Conservation (phyloP, 352 stramenopile species). For the Aphanomyces euteiches region DNA sequence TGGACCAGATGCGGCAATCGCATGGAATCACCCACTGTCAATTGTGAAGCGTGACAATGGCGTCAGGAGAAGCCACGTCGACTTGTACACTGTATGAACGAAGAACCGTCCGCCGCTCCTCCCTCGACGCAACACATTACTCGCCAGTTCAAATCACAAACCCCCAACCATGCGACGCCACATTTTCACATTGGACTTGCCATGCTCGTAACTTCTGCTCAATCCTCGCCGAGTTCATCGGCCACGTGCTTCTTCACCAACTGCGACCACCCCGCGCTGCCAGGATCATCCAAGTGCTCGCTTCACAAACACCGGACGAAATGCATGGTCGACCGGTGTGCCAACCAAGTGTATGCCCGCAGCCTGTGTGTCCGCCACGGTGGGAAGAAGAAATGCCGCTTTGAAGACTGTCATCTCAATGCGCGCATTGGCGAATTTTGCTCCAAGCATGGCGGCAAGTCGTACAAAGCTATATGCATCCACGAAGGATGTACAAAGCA, state of each 20-base stretch:
- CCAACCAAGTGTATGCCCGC: constrained; percentile 30
- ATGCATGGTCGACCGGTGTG: constrained; percentile 17
- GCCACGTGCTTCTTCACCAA: constrained; percentile 24
- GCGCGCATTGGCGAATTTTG: constrained; percentile 22
- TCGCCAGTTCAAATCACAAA: no score
- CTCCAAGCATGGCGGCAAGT: constrained; percentile 24
- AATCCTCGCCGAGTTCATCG: constrained; percentile 34
- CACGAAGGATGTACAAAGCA: constrained; percentile 14
- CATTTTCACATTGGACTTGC: no score
- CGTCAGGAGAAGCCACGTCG: no score
- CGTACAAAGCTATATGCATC: constrained; percentile 21
- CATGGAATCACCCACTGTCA: no score
- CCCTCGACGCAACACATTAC: no score
- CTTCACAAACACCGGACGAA: constrained; percentile 27
- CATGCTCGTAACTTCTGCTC: neutral
- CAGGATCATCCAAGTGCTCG: constrained; percentile 12
- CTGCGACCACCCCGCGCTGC: constrained; percentile 15
- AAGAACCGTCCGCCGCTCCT: no score
- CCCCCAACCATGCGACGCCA: no score
- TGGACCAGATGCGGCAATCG: no score
- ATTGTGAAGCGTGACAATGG: no score
- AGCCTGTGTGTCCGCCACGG: constrained; percentile 26
- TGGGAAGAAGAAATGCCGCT: constrained; percentile 18
- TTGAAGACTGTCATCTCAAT: constrained; percentile 16
- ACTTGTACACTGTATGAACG: no score